Base-by-base conservation (phyloP, 192 early-diverging fungal species). In the Diversispora eburnea region DNA sequence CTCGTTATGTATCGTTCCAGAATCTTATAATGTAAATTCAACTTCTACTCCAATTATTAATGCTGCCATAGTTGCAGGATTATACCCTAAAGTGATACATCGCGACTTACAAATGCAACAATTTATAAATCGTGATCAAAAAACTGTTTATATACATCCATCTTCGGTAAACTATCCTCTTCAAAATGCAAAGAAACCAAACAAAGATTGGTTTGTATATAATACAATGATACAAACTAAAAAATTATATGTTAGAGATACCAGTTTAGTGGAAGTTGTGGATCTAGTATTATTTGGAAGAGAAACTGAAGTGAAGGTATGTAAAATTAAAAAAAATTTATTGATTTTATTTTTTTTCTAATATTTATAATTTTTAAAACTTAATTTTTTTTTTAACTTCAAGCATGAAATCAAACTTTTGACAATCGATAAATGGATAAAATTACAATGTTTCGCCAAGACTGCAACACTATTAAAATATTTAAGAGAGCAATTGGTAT, bases 11-110 rank as follows among this genome's bases (percentile, higher is more conserved):
- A 75, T 75, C 1, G 56, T 84, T 43, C 81, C 81, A 1, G 25
- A 59, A 13, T 64, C 73, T 45, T 84, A 87, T 49, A 81, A 87
- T 57, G 48, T 61, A n/a, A 61, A 83, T 70, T 64, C 78, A 8
- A 51, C 78, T 3, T 77, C 78, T 15, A 70, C 76, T 8, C 72
- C 83, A 22, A 77, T 97, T 8, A 73, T 95, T 51, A 91, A 91
- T 64, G 89, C 92, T 3, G 84, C 90, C 2, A 69, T 95, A 20
- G 79, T 90, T 47, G 95, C 95, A 6, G 95, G 93, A 6, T 79
- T 97, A 74, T 95, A 92, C 72, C 94, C 94, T 0, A 92, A 93
- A 61, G 81, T 95, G 2, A 77, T 81, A 72, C 65, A 77, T 67
- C 56, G 90, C 83, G 10, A 59, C 58, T 19, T 48, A 63, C 39